Percentiles rank a stretch among this genome's conserved stretches.
Evolutionary conservation across 2,329 filamentous ascomycete genomes (phyloP).

Genomic region (Fusarium neocosmosporiellum): DNA sequence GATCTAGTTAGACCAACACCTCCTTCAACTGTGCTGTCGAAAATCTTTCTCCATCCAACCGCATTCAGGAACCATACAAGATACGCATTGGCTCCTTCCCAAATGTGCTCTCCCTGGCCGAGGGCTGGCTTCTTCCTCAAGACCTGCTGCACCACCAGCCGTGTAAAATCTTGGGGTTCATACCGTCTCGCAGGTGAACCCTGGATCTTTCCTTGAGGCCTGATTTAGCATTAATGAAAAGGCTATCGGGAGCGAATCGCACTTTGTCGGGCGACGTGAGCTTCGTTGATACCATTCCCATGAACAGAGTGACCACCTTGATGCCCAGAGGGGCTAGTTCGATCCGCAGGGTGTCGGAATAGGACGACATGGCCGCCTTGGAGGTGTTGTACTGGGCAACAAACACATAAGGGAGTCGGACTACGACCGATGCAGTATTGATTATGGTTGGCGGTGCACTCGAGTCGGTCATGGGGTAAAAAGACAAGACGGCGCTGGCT

Average conservation of each 20-base stretch:
- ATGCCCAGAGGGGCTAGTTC: constrained; percentile 14
- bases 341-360: constrained; percentile 20
- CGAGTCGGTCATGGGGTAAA: neutral
- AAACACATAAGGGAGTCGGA: constrained; percentile 6
- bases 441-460: constrained; percentile 9
- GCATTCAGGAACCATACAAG: constrained; percentile 8
- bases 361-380: constrained; percentile 15
- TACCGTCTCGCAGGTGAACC: constrained; percentile 2
- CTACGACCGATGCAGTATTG: constrained; percentile 19
- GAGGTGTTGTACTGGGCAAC: constrained; percentile 11
- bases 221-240: constrained; percentile 2
- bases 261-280: constrained; percentile 11
- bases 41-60: constrained; percentile 16
- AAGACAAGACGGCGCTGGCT: neutral
- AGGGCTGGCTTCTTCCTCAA: neutral
- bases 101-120: constrained; percentile 8
- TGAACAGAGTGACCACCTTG: constrained; percentile 20
- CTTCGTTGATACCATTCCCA: constrained; percentile 16
- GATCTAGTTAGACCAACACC: neutral
- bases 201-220: constrained; percentile 2
- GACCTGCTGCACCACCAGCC: neutral
- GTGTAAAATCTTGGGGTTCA: constrained; percentile 11
- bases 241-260: constrained; percentile 4
- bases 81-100: constrained; percentile 5
- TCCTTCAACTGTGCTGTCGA: constrained; percentile 1